These are phyloP conservation scores for Hypoxylon lienhwacheense DNA, from an alignment of 495 filamentous ascomycete species.

Conservation along the genomic window DNA sequence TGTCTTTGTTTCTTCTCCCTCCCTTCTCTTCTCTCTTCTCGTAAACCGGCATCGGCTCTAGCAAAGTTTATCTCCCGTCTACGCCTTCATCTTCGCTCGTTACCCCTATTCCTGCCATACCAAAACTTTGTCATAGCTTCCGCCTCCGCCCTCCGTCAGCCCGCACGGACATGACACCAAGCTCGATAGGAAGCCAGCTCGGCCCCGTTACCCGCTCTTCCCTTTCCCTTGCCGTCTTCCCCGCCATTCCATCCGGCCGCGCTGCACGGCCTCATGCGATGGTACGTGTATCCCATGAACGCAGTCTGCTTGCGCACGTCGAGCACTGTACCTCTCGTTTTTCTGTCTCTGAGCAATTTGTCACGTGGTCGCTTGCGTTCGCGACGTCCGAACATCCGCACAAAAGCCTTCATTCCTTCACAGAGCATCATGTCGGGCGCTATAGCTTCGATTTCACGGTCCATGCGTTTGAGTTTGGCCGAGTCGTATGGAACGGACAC, in stretches of 20 bases:
- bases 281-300: constrained; percentile 90
- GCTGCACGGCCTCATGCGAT: constrained; percentile 38
- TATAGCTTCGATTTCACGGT: constrained; percentile 48
- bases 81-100: too few relatives aligned
- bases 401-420: constrained; percentile 45
- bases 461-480: constrained; percentile 46
- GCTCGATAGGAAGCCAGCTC: constrained; percentile 26
- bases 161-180: constrained; percentile 22
- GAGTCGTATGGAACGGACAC: constrained; percentile 50
- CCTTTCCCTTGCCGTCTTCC: constrained; percentile 16
- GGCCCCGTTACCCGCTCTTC: constrained; percentile 5
- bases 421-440: constrained; percentile 30
- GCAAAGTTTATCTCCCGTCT: background rate
- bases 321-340: constrained; percentile 63
- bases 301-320: constrained; percentile 77
- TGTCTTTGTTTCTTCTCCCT: background rate
- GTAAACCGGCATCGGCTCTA: background rate
- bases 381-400: constrained; percentile 48
- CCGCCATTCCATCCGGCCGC: background rate
- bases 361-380: constrained; percentile 76
- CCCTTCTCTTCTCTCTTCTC: background rate
- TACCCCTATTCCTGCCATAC: background rate
- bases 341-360: constrained; percentile 71
- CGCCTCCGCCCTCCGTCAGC: constrained; percentile 4
- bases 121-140: background rate